Base-by-base conservation (phyloP, 2,329 filamentous ascomycete genomes). In the Thermoascus crustaceus region DNA sequence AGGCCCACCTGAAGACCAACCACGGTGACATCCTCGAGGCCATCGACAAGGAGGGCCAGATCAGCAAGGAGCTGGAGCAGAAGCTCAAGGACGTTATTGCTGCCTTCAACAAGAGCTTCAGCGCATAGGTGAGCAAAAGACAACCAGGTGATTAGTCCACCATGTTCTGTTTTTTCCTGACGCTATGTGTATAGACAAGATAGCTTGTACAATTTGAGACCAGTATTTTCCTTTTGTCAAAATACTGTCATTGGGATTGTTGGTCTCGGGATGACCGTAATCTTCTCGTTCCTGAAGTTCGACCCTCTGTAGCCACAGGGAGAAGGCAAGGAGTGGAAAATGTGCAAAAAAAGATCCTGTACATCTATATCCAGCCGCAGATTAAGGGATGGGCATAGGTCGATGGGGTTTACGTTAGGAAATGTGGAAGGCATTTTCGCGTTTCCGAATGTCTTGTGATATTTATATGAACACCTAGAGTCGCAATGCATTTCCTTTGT, bases 101-200 rank as follows among this genome's bases (percentile, higher is more conserved):
- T 54, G 74, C 60, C 67, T 96, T 95, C 80, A 93, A 85, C 75
- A 93, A 94, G 85, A 85, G 80, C 78, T 96, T 95, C 78, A 61
- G 52, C 56, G 53, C 57, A 54, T 61, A 59, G 57, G 57, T 61
- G 56, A 57, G 54, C 57, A 49, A 53, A 49, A 51, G 49, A 49
- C 47, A 49, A 48, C 47, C 45, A 48, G 44, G 47, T 53, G 50
- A 52, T 43, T 48, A 43, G 42, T 48, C 51, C 47, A 48, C 50
- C 45, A 48, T 55, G 57, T 53, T 57, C 46, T 50, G 53, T 58
- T 54, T 55, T 56, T 58, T 54, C 52, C 53, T 59, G 53, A 58
- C 54, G 56, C 51, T 57, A 55, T 60, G 53, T 61, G 55, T 58
- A 60, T 60, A 63, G 57, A 62, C 55, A 58, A 61, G 56, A 57